These are phyloP conservation scores for Pyrus pyrifolia DNA, from an alignment of 306 rosid species.

Conservation along the genomic window DNA sequence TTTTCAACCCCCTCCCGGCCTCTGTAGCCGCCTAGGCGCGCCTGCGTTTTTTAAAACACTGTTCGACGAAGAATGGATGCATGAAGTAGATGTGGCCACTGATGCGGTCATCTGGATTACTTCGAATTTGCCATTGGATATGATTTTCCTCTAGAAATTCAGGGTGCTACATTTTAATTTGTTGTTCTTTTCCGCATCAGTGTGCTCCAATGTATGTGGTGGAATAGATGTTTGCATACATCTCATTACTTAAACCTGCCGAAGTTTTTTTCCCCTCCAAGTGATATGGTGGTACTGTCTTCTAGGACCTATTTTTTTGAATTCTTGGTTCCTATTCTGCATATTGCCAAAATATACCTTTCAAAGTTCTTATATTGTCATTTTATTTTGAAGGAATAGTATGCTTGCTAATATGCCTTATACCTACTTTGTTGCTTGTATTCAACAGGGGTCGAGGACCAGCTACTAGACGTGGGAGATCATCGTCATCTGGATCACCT, in stretches of 20 bases:
- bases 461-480: constrained; percentile 65
- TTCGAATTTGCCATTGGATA: not conserved
- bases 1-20: too few species aligned
- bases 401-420: not conserved
- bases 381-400: not conserved
- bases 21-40: too few species aligned
- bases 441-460: constrained; percentile 71
- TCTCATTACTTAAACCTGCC: not conserved
- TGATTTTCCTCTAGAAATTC: too few species aligned
- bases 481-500: constrained; percentile 89
- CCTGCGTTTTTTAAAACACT: too few species aligned
- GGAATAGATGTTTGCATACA: not conserved
- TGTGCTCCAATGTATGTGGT: not conserved
- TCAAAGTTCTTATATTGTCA: not conserved
- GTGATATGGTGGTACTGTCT: not conserved
- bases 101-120: not conserved
- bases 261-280: not conserved
- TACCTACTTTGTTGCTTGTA: not conserved
- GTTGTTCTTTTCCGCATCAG: not conserved
- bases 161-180: not conserved
- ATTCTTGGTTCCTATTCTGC: not conserved
- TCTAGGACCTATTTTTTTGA: not conserved
- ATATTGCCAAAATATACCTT: not conserved
- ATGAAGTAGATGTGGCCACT: not conserved
- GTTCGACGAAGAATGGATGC: not conserved